Evolutionary conservation across 169 alveolate genomes (phyloP).

Genomic region (Blepharisma undulans): DNA sequence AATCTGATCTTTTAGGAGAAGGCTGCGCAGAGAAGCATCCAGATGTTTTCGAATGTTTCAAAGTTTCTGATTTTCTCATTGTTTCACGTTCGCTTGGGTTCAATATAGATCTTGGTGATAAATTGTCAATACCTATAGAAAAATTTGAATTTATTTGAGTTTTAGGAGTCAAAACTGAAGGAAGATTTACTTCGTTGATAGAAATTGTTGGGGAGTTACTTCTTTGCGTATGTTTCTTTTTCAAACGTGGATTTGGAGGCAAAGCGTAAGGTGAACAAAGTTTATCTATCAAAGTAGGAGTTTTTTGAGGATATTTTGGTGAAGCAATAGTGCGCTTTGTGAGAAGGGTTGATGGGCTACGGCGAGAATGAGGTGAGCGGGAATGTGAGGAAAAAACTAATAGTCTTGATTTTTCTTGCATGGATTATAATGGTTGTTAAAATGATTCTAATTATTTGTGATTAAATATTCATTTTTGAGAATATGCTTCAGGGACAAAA

Average conservation of each 20-base stretch:
- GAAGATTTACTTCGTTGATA: not conserved
- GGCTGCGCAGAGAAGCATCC: not conserved
- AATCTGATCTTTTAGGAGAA: not conserved
- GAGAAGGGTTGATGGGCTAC: not conserved
- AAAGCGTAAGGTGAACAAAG: not conserved
- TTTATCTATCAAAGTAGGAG: not conserved
- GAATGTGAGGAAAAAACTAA: not conserved
- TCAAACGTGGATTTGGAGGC: not conserved
- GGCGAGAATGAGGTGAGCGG: not conserved
- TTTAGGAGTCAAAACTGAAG: not conserved
- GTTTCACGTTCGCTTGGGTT: not conserved
- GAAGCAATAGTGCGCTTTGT: not conserved
- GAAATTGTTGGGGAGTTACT: not conserved
- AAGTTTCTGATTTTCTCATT: not conserved
- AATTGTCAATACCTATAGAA: not conserved
- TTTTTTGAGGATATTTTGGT: not conserved
- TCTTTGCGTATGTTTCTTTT: not conserved
- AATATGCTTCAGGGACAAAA: not conserved
- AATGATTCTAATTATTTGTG: not conserved
- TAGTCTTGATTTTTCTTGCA: not conserved
- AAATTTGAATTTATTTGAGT: not conserved
- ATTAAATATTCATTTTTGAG: not conserved
- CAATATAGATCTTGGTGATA: not conserved
- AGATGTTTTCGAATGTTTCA: not conserved
- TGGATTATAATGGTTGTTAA: not conserved